A percentile compares a stretch with the other conserved stretches of the same genome.
These are phyloP conservation scores for Boletus vermiculosoides DNA, from an alignment of 768 basidiomycete species.

Conservation along the genomic window DNA sequence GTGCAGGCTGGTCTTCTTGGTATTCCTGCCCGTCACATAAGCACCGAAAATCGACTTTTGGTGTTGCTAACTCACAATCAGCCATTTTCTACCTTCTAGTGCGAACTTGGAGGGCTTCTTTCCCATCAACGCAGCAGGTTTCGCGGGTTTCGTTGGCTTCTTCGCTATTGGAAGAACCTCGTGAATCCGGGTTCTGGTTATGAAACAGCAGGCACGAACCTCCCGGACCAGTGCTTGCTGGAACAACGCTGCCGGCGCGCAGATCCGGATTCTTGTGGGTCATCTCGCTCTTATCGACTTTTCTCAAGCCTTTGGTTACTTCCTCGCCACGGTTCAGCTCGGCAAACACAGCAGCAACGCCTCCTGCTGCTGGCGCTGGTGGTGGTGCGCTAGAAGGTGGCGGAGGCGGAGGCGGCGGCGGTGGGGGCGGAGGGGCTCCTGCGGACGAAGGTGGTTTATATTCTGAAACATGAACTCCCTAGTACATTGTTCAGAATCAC, in stretches of 20 bases:
- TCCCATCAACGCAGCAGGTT: conserved; percentile 77
- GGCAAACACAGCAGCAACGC: conserved; percentile 82
- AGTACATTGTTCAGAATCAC: not conserved
- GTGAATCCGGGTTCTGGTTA: not conserved
- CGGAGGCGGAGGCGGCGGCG: conserved; percentile 58
- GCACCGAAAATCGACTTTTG: not conserved
- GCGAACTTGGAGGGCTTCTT: conserved; percentile 92
- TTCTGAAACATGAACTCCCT: conserved; percentile 60
- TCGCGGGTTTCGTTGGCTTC: conserved; percentile 77
- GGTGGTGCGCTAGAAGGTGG: conserved; percentile 42
- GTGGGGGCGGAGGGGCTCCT: conserved; percentile 37
- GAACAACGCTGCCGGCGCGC: conserved; percentile 54
- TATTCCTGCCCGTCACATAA: conserved; percentile 63
- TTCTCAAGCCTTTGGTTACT: conserved; percentile 87
- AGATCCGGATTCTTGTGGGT: conserved; percentile 97
- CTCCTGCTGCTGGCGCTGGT: conserved; percentile 48
- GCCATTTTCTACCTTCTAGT: conserved; percentile 92
- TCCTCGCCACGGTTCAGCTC: conserved; percentile 86
- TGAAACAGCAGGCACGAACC: conserved; percentile 28
- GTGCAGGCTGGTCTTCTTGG: conserved; percentile 73
- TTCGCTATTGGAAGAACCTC: conserved; percentile 38
- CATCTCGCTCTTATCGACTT: conserved; percentile 96
- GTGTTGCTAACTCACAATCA: conserved; percentile 57
- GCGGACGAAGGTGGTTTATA: conserved; percentile 42
- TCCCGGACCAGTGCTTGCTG: conserved; percentile 37